Percentiles rank a stretch among this genome's conserved stretches.
phyloP scores from a whole-genome alignment of 2,329 filamentous ascomycete species.

The Microdochium bolleyi region DNA sequence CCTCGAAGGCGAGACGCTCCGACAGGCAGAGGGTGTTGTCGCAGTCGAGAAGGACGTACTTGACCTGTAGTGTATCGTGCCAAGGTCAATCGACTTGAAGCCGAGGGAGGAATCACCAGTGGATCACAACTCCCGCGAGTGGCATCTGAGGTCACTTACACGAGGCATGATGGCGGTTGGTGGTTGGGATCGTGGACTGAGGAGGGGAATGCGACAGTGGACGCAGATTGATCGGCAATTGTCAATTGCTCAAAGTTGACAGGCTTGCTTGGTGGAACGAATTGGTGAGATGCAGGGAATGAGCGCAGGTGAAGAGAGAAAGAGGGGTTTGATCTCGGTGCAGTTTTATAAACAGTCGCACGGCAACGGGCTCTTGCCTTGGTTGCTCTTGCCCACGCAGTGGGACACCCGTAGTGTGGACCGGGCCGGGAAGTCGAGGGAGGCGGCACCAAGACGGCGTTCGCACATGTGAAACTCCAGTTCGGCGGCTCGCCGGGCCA shows the following conservation, averaged over 20 bases:
- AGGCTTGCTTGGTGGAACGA: neutral
- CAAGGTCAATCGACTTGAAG: neutral
- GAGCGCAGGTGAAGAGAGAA: neutral
- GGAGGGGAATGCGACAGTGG: too few species aligned
- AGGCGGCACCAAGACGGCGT: too few species aligned
- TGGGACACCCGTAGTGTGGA: neutral
- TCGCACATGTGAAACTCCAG: too few species aligned
- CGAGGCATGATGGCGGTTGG: constrained; percentile 18
- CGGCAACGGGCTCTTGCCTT: neutral
- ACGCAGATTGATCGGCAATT: too few species aligned
- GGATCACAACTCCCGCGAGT: neutral
- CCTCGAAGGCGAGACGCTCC: constrained; percentile 68
- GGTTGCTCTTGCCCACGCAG: neutral
- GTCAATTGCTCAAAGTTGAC: neutral
- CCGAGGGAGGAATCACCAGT: neutral
- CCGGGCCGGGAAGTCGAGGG: neutral
- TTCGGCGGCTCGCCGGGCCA: too few species aligned
- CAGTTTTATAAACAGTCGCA: neutral
- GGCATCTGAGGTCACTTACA: constrained; percentile 14
- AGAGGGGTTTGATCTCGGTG: neutral
- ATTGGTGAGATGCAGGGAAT: neutral
- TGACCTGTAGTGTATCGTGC: constrained; percentile 35
- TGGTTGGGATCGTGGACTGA: neutral
- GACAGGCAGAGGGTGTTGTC: constrained; percentile 75
- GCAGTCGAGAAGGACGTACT: constrained; percentile 51